Conservation (phyloP, 768 basidiomycete species). For the Boletus huronensis region DNA sequence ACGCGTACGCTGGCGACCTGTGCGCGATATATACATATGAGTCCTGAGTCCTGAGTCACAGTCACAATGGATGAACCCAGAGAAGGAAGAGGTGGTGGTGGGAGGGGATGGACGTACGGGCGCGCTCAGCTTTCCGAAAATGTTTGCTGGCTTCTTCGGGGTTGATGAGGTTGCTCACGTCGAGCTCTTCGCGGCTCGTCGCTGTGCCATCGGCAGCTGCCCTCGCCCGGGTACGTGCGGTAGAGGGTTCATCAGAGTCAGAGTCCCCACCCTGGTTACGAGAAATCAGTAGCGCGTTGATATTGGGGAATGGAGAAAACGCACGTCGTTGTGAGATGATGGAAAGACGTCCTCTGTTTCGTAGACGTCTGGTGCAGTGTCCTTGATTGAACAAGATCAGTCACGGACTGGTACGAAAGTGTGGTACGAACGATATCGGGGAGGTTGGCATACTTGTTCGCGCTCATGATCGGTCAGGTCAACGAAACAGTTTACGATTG, state of each 20-base stretch:
- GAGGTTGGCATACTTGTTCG: constrained; percentile 79
- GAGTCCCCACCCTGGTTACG: constrained; percentile 52
- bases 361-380: constrained; percentile 88
- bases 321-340: constrained; percentile 47
- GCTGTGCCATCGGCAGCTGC: constrained; percentile 34
- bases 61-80: not conserved
- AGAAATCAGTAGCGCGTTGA: constrained; percentile 6
- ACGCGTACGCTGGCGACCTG: constrained; percentile 52
- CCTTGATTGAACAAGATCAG: constrained; percentile 43
- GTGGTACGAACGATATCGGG: constrained; percentile 79
- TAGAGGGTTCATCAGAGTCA: constrained; percentile 59
- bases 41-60: not conserved
- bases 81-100: no score
- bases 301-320: constrained; percentile 17
- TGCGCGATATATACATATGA: not conserved
- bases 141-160: constrained; percentile 64
- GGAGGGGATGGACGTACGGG: constrained; percentile 34
- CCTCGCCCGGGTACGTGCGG: constrained; percentile 34
- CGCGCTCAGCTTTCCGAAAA: constrained; percentile 71
- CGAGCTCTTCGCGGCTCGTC: constrained; percentile 61
- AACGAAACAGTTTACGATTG: not conserved
- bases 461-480: constrained; percentile 43
- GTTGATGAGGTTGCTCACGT: constrained; percentile 58
- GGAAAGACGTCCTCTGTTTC: constrained; percentile 82
- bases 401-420: no score